Conservation (phyloP, 306 rosid species). For the Coriaria nepalensis region DNA sequence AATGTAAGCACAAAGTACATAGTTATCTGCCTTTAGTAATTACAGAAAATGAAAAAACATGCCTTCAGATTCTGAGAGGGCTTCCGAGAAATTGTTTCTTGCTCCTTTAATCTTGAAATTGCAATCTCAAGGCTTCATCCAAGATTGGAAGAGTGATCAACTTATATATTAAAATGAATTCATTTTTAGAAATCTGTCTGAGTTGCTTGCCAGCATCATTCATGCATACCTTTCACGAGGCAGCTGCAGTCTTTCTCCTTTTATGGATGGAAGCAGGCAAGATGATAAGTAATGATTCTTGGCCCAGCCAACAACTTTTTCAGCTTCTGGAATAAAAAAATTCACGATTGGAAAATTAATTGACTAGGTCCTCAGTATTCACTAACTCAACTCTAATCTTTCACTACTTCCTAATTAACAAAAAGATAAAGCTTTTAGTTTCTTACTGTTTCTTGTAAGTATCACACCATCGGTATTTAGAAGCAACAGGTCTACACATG, state of each 20-base stretch:
- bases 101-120: slow-evolving; percentile 64
- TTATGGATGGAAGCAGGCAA: slow-evolving; percentile 52
- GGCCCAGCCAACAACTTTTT: slow-evolving; percentile 93
- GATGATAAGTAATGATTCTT: slow-evolving; percentile 75
- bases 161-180: neutral
- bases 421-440: slow-evolving; percentile 4
- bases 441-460: slow-evolving; percentile 73
- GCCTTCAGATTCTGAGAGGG: slow-evolving; percentile 88
- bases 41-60: slow-evolving; percentile 15
- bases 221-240: slow-evolving; percentile 69
- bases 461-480: slow-evolving; percentile 53
- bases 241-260: slow-evolving; percentile 61
- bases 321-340: slow-evolving; percentile 58
- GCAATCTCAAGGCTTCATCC: slow-evolving; percentile 69
- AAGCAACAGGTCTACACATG: slow-evolving; percentile 57
- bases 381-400: neutral
- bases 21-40: neutral
- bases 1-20: neutral
- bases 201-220: neutral
- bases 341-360: neutral
- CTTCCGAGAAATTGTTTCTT: slow-evolving; percentile 48
- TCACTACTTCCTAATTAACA: neutral
- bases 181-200: neutral
- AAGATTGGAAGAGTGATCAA: slow-evolving; percentile 18
- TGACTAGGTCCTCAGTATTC: neutral